Base-by-base conservation (phyloP, 2,329 filamentous ascomycete genomes). In the Talaromyces albobiverticillius region DNA sequence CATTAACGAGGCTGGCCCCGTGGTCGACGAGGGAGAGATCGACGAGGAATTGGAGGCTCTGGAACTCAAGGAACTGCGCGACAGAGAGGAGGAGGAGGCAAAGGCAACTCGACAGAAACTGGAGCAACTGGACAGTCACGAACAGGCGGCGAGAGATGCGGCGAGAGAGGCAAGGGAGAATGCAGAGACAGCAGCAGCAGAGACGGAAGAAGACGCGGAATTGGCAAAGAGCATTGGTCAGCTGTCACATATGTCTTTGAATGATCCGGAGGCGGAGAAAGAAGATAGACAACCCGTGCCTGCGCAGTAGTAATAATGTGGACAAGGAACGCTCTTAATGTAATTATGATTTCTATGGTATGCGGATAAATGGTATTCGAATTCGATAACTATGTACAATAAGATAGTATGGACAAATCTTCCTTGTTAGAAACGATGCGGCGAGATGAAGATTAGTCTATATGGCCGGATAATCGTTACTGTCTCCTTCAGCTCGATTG, bases 11-110 rank as follows among this genome's bases (percentile, higher is more conserved):
- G 78, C 74, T 11, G 75, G 73, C 13, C 70, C 61, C 51, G 71
- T 66, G 59, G 77, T 95, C 29, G 90, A 96, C 68, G 92, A 96
- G 65, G 80, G 67, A 18, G 92, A 95, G 68, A 83, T 97, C 53
- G 91, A 96, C 61, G 88, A 93, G 57, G 93, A 96, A 74, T 79
- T 97, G 45, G 87, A 88, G 61, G 85, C 80, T 3, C 76, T 99
- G 74, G 85, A 92, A 71, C 76, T 76, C 64, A 80, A 82, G 65
- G 79, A 83, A 54, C 67, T 64, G 56, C 67, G 78, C 63, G 76
- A 74, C 46, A 68, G 64, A 51, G 75, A 78, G 58, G 71, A 77
- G 60, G 71, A 79, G 56, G 76, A 79, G 38, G 80, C 80, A 53
- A 67, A 71, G 50, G 75, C 77, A 61, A 79, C 76, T 46, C 69